These are phyloP conservation scores for Dispira simplex DNA, from an alignment of 192 early-diverging fungal genomes.

Conservation along the genomic window DNA sequence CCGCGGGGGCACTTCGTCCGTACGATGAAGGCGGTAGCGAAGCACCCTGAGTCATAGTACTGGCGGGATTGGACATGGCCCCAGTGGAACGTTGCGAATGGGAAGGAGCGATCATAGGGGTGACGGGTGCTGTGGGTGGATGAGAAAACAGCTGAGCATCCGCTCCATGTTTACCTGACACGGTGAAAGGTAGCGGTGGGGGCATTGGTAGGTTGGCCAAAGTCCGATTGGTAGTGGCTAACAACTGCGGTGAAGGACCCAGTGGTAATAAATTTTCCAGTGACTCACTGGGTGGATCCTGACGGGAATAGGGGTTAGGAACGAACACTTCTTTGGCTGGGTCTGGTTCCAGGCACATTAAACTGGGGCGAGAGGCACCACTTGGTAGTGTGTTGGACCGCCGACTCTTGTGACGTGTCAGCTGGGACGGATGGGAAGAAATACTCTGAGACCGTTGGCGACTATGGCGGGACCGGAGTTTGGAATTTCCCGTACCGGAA, in stretches of 20 bases:
- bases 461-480: background rate
- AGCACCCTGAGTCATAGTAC: too few species aligned
- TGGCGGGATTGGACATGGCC: too few species aligned
- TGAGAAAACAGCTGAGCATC: too few species aligned
- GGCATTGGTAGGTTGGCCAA: background rate
- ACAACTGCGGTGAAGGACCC: background rate
- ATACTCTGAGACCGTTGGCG: background rate
- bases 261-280: background rate
- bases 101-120: too few species aligned
- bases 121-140: too few species aligned
- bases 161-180: background rate
- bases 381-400: slow-evolving; percentile 8
- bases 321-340: background rate
- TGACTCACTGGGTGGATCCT: background rate
- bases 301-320: background rate
- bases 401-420: slow-evolving; percentile 5
- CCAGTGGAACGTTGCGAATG: too few species aligned
- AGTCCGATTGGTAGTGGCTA: background rate
- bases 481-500: background rate
- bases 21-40: too few species aligned
- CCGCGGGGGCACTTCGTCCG: too few species aligned
- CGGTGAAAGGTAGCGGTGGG: background rate
- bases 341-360: slow-evolving; percentile 7
- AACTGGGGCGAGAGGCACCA: background rate
- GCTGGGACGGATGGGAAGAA: background rate